Base-by-base conservation (phyloP, 805 yeast genomes). In the Metschnikowia cubensis region DNA sequence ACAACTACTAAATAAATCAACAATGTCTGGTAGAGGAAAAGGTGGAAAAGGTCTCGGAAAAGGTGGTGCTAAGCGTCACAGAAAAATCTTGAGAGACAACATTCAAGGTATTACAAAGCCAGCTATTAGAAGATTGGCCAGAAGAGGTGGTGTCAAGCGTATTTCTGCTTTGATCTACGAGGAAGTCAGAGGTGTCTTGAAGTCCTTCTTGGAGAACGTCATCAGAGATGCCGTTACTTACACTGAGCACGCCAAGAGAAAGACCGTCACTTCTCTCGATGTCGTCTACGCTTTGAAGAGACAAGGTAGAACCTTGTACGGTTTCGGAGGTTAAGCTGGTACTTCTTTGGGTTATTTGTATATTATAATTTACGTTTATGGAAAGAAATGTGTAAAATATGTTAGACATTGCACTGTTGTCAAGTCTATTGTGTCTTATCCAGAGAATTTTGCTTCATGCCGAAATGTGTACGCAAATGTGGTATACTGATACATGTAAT, bases 111-210 rank as follows among this genome's bases (percentile, higher is more conserved):
- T 92, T 74, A 92, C 99, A 59, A 92, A 92, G 85, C 99, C 99
- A 73, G 99, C 99, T 71, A 92, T 92, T 73, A 90, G 99, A 83
- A 92, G 99, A 89, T 87, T 92, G 69, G 99, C 99, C 48, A 92
- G 99, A 86, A 90, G 99, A 89, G 99, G 99, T 81, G 99, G 99
- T 90, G 99, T 92, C 73, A 92, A 92, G 87, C 96, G 99, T 88
- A 92, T 92, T 69, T 92, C 98, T 57, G 98, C 96, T 74, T 81
- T 91, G 73, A 92, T 92, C 74, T 92, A 92, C 82, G 99, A 92
- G 80, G 97, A 92, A 81, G 96, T 94, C 70, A 90, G 99, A 83
- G 91, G 87, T 63, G 97, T 94, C 63, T 82, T 92, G 63, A 91
- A 91, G 81, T 81, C 96, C 53, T 92, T 92, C 87, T 84, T 92